Evolutionary conservation across 805 yeast genomes (phyloP), one percentile per base, ranked within the genome.

Genomic region (Kazachstania bromeliacearum): DNA sequence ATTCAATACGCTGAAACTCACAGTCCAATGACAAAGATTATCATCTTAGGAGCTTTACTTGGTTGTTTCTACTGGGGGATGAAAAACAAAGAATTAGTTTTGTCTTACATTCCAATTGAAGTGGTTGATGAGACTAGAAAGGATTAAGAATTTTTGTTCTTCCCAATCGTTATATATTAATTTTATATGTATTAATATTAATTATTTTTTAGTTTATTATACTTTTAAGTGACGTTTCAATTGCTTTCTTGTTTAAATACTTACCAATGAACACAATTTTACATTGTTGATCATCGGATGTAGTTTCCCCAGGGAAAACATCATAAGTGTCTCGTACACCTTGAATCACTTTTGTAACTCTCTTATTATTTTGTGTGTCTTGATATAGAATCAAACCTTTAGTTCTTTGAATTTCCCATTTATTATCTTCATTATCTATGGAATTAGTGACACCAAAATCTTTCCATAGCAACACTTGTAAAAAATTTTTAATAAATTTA

Each of bases 321-420:
- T 92, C 98, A 58, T 85, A 92, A 0, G 95, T 85, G 37, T 87
- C 92, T 41, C 97, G 68, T 0, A 92, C 98, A 9, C 94, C 97
- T 56, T 92, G 98, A 8, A 92, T 61, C 6, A 87, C 82, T 44
- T 72, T 68, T 16, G 70, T 75, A 6, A 55, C 58, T 3, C 22
- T 18, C 0, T 45, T 46, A 10, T 41, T 41, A 7, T 49, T 54
- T 4, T 55, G 46, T 3, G 57, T 50, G 2, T 53, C 55, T 6
- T 57, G 51, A n/a, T 55, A 42, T 2, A 77, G 69, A 6, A 87
- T 44, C 7, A 84, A 57, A 1, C 96, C 97, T 54, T 92, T 92
- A 2, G 81, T 63, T 43, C 97, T 63, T 47, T 87, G 95, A 2
- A 92, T 68, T 42, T 85, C 96, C 52, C 57, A 53, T 19, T 43